Evolutionary conservation across 768 basidiomycete genomes (phyloP), one percentile per base, ranked within the genome.

Genomic region (Lactifluus hygrophoroides): DNA sequence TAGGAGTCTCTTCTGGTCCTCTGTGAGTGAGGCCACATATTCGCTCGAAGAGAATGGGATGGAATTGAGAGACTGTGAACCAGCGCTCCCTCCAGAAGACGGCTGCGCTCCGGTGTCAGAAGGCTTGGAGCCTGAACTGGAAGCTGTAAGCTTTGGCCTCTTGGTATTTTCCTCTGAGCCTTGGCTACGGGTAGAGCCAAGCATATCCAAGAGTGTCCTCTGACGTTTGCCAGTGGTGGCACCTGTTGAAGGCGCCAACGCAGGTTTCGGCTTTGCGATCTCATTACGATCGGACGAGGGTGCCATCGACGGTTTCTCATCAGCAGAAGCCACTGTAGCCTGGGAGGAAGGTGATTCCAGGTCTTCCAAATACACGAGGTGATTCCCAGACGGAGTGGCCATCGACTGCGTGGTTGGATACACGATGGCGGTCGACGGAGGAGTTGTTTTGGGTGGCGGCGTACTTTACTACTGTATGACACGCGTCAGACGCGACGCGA

Each of bases 141-240:
- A 47, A 7, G 37, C 49, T 30, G 44, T 65, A 14, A 76, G 62
- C 66, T 79, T 84, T 44, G 67, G 57, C 63, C 79, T 83, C 70
- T 85, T 85, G 9, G 75, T 62, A 17, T 68, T 60, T 6, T 72
- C 71, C 34, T 72, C 71, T 49, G 55, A 46, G 66, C 62, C 47
- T 63, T 65, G 46, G 69, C 69, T 37, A 62, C 53, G 58, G 40
- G 67, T 51, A 70, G 68, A 37, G 8, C 74, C 66, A 51, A 87
- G 76, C 84, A 88, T 84, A 66, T 86, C 85, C 63, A 76, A 66
- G 38, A 89, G 75, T 0, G 84, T 86, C 37, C 77, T 75, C 71
- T 89, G 86, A 46, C 86, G 79, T 63, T 80, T 80, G 46, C 67
- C 57, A 38, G 43, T 55, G 3, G 47, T 38, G 16, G 44, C 44